phyloP scores from a whole-genome alignment of 306 rosid genomes.

The Vicia sativa region DNA sequence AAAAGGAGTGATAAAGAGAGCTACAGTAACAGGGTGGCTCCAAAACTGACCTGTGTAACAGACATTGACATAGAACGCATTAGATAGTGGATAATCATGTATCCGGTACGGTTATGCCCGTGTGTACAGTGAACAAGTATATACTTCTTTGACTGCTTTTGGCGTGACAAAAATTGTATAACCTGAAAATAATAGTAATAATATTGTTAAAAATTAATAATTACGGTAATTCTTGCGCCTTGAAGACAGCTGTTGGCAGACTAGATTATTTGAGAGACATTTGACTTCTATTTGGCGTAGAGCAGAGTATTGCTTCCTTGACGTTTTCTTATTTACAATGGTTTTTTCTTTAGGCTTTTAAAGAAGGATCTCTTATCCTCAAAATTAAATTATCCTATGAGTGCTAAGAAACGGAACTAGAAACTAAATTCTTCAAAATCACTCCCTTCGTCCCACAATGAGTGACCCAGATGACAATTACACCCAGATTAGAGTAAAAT shows the following conservation, averaged over 20 bases:
- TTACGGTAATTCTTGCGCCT: conserved; percentile 1
- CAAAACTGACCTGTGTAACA: conserved; percentile 74
- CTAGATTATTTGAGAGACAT: not conserved
- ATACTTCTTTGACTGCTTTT: conserved; percentile 81
- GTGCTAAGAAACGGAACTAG: conserved; percentile 12
- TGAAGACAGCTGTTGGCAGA: not conserved
- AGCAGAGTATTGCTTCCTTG: conserved; percentile 1
- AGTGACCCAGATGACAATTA: too few relatives aligned
- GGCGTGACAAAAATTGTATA: conserved; percentile 76
- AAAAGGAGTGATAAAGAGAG: not conserved
- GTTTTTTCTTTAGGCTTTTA: not conserved
- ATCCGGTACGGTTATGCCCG: conserved; percentile 99
- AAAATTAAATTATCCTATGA: not conserved
- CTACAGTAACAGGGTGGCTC: conserved; percentile 20
- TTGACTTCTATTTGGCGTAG: not conserved
- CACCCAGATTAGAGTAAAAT: too few relatives aligned
- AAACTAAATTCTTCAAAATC: conserved; percentile 31
- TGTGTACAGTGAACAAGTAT: conserved; percentile 99
- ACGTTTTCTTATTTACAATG: not conserved
- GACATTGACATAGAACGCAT: conserved; percentile 80
- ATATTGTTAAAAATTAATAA: conserved; percentile 28
- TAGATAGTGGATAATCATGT: conserved; percentile 88
- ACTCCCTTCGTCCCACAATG: not conserved
- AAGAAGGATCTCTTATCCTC: not conserved
- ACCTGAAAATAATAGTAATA: conserved; percentile 59